Conservation (phyloP, 768 basidiomycete genomes). For the Cystofilobasidium macerans region DNA sequence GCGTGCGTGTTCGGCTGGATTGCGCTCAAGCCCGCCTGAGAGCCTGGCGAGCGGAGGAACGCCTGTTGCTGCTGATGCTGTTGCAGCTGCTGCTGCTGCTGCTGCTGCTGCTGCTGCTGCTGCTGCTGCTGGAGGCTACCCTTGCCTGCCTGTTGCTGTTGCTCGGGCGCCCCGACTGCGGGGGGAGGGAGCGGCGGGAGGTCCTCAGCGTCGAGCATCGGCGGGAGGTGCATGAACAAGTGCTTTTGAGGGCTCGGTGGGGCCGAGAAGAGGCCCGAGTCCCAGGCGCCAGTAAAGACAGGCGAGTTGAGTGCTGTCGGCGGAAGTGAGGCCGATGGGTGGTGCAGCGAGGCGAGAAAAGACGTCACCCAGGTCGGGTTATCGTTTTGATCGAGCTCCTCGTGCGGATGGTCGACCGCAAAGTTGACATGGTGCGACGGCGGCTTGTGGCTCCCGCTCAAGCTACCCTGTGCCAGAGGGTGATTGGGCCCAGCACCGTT, state of each 20-base stretch:
- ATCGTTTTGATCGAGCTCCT: constrained; percentile 16
- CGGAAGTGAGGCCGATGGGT: constrained; percentile 28
- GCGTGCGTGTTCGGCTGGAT: background rate
- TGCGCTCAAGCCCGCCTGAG: background rate
- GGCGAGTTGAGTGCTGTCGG: constrained; percentile 67
- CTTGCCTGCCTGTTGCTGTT: background rate
- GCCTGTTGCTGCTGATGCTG: background rate
- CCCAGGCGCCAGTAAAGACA: constrained; percentile 43
- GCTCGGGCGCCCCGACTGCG: background rate
- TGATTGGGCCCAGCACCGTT: background rate
- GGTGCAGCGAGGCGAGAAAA: constrained; percentile 24
- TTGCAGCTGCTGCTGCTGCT: background rate
- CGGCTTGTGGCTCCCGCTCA: background rate
- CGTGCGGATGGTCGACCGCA: constrained; percentile 7
- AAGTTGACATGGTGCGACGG: constrained; percentile 6
- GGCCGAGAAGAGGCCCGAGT: constrained; percentile 21
- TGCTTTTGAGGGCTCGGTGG: constrained; percentile 20
- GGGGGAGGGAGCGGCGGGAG: constrained; percentile 8
- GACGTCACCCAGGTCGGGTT: constrained; percentile 24
- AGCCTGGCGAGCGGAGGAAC: background rate
- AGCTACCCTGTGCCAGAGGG: too few species aligned
- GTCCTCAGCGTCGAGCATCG: constrained; percentile 13
- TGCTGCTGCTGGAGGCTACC: constrained; percentile 19
- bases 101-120: background rate
- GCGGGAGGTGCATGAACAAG: constrained; percentile 19